Conservation (phyloP, 106 monocot species). For the Cymbidium sinense region DNA sequence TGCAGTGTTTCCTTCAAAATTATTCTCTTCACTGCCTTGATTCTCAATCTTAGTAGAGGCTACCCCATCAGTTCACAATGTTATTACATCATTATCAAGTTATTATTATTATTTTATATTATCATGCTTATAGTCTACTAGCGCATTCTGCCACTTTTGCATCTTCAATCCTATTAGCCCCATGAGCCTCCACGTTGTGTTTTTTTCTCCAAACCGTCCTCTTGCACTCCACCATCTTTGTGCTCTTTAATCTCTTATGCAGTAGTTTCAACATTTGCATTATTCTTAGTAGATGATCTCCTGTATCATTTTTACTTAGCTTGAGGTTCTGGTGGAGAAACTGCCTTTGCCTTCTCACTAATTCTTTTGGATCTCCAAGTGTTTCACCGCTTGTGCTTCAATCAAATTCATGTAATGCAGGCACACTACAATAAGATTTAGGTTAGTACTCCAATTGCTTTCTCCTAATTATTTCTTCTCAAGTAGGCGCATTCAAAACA, state of each 20-base stretch:
- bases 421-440: background rate
- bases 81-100: background rate
- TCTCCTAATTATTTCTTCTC: constrained; percentile 1
- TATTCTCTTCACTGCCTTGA: background rate
- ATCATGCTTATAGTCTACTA: background rate
- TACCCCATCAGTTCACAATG: background rate
- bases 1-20: background rate
- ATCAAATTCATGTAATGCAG: constrained; percentile 5
- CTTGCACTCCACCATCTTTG: background rate
- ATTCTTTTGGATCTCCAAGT: constrained; percentile 4
- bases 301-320: background rate
- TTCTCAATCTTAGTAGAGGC: background rate
- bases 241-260: background rate
- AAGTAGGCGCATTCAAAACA: constrained; percentile 3
- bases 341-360: constrained; percentile 4
- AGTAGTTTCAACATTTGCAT: background rate
- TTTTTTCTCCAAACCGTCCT: too few relatives aligned
- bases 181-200: background rate
- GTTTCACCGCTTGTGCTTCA: constrained; percentile 1
- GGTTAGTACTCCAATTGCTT: background rate
- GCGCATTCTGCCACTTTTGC: background rate
- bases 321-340: background rate
- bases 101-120: background rate
- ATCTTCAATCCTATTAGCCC: background rate
- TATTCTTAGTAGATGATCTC: background rate